Conservation (phyloP, 2,329 filamentous ascomycete species). For the Botrytis hyacinthi region DNA sequence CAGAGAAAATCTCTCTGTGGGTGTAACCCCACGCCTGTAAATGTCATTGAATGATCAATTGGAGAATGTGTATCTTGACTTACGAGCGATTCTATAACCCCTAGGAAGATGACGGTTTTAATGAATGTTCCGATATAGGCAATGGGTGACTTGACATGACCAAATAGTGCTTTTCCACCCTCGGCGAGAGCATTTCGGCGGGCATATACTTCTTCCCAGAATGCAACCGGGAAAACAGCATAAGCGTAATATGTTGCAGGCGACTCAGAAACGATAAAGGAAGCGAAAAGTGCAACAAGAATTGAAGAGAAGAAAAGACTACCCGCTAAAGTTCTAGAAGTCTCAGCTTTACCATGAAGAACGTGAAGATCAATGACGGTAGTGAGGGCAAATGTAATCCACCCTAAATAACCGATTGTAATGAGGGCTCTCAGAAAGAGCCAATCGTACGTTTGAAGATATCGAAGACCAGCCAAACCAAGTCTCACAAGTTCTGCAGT, state of each 20-base stretch:
- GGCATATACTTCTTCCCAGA: conserved; percentile 95
- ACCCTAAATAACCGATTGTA: conserved; percentile 87
- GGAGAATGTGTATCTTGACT: conserved; percentile 34
- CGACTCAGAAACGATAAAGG: conserved; percentile 76
- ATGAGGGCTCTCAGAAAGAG: conserved; percentile 87
- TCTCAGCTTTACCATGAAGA: conserved; percentile 64
- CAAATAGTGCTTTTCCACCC: conserved; percentile 67
- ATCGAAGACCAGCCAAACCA: conserved; percentile 79
- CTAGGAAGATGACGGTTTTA: conserved; percentile 66
- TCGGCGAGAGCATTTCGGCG: conserved; percentile 66
- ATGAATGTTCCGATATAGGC: conserved; percentile 59
- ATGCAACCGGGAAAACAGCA: conserved; percentile 85
- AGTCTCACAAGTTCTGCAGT: conserved; percentile 74
- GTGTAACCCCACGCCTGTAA: conserved; percentile 85
- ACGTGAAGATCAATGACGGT: conserved; percentile 88
- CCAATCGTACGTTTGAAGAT: conserved; percentile 98
- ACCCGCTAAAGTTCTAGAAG: conserved; percentile 59
- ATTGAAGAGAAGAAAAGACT: conserved; percentile 70
- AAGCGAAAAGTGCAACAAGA: conserved; percentile 72
- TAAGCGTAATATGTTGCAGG: conserved; percentile 86
- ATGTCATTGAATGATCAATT: not conserved
- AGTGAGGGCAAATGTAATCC: conserved; percentile 89
- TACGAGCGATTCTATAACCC: conserved; percentile 75
- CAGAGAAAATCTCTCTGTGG: conserved; percentile 80
- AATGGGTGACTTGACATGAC: conserved; percentile 60